Evolutionary conservation across 108 stramenopile species (phyloP).

Genomic region (Thalassiosira profunda): DNA sequence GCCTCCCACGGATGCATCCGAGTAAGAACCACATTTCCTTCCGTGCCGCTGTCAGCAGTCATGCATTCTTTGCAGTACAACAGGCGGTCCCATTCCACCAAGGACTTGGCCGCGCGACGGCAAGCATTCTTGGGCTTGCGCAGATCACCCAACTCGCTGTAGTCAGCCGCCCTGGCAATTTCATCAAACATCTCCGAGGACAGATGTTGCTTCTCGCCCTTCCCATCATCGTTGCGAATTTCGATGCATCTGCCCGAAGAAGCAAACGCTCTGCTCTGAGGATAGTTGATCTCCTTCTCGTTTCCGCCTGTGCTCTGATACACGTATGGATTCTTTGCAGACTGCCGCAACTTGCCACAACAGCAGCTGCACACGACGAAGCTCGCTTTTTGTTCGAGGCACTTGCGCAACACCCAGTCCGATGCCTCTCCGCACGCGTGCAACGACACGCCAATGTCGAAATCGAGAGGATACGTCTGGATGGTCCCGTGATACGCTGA

Average conservation of each 20-base stretch:
- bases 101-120: slow-evolving; percentile 75
- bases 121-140: slow-evolving; percentile 59
- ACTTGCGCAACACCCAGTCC: slow-evolving; percentile 66
- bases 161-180: slow-evolving; percentile 80
- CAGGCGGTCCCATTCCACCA: slow-evolving; percentile 77
- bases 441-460: slow-evolving; percentile 72
- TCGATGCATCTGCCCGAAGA: slow-evolving; percentile 1
- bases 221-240: not conserved
- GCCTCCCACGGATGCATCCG: slow-evolving; percentile 78
- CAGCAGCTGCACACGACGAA: slow-evolving; percentile 75
- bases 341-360: slow-evolving; percentile 63
- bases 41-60: slow-evolving; percentile 7
- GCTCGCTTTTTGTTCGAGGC: slow-evolving; percentile 38
- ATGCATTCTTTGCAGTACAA: slow-evolving; percentile 49
- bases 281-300: slow-evolving; percentile 59
- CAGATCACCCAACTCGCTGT: slow-evolving; percentile 55
- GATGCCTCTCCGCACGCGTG: slow-evolving; percentile 86
- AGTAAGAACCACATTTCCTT: slow-evolving; percentile 41
- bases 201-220: not conserved
- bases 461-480: slow-evolving; percentile 42
- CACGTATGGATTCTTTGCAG: slow-evolving; percentile 63
- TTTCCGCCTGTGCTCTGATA: slow-evolving; percentile 73
- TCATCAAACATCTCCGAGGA: slow-evolving; percentile 68
- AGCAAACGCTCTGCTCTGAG: slow-evolving; percentile 61
- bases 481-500: slow-evolving; percentile 65